Evolutionary conservation across 305 asterid species (phyloP).

Genomic region (Coffea humblotiana): DNA sequence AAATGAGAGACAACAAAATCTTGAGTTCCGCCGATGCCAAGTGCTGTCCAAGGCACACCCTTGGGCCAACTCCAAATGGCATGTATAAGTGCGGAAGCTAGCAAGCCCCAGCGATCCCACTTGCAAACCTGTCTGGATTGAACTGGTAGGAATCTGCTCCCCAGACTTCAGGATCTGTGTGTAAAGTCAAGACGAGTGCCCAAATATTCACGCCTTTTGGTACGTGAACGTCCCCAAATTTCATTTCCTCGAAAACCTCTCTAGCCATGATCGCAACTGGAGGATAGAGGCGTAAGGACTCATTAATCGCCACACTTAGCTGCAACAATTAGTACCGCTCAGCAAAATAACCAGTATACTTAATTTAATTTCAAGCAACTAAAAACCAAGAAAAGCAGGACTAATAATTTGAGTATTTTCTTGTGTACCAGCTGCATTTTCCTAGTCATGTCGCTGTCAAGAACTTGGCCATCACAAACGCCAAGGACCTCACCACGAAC

Average conservation of each 20-base stretch:
- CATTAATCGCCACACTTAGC: slow-evolving; percentile 33
- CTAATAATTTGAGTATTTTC: too few species aligned
- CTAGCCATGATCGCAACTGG: slow-evolving; percentile 26
- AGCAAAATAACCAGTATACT: too few species aligned
- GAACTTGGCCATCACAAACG: slow-evolving; percentile 25
- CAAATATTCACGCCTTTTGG: slow-evolving; percentile 34
- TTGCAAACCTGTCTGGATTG: slow-evolving; percentile 33
- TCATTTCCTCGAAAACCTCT: slow-evolving; percentile 31
- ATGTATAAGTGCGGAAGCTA: slow-evolving; percentile 27
- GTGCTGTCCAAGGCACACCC: slow-evolving; percentile 33
- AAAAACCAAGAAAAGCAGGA: not conserved
- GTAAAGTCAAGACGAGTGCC: slow-evolving; percentile 27
- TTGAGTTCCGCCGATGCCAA: slow-evolving; percentile 33
- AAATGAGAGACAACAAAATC: slow-evolving; percentile 19
- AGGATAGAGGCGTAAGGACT: slow-evolving; percentile 32
- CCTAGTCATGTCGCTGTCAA: slow-evolving; percentile 24
- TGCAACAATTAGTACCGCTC: slow-evolving; percentile 3
- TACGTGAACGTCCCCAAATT: slow-evolving; percentile 20
- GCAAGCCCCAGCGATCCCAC: slow-evolving; percentile 29
- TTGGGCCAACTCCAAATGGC: slow-evolving; percentile 37
- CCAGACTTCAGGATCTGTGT: slow-evolving; percentile 33
- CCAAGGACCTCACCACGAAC: slow-evolving; percentile 26
- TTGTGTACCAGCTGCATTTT: slow-evolving; percentile 25
- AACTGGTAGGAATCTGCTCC: slow-evolving; percentile 29
- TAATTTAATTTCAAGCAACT: not conserved